These are phyloP conservation scores for Aspergillus conjunctus DNA, from an alignment of 495 filamentous ascomycete species.

Conservation along the genomic window DNA sequence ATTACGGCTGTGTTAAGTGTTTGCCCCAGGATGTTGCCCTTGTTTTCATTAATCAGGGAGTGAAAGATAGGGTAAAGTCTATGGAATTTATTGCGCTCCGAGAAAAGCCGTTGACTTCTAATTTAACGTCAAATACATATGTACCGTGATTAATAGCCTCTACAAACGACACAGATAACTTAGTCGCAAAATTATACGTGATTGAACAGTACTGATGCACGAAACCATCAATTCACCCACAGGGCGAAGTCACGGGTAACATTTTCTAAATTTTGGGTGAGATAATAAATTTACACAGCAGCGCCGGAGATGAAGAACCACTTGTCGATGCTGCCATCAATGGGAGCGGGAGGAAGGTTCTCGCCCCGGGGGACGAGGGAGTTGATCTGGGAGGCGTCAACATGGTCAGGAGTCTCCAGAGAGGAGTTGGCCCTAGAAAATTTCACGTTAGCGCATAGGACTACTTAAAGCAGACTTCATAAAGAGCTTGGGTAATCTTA, in stretches of 20 bases:
- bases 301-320: constrained; percentile 99
- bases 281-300: constrained; percentile 63
- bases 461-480: not conserved
- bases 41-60: no score
- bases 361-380: constrained; percentile 66
- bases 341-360: constrained; percentile 79
- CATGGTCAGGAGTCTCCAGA: constrained; percentile 64
- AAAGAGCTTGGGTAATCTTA: constrained; percentile 52
- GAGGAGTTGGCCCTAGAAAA: constrained; percentile 73
- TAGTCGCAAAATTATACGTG: not conserved
- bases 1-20: no score
- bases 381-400: constrained; percentile 63
- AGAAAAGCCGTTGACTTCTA: not conserved
- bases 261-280: constrained; percentile 28
- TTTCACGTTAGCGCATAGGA: not conserved
- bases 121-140: no score
- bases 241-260: constrained; percentile 11
- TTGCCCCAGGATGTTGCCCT: no score
- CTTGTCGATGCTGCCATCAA: constrained; percentile 98
- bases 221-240: constrained; percentile 12
- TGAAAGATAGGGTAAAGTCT: no score
- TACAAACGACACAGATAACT: no score
- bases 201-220: not conserved
- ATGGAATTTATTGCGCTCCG: not conserved
- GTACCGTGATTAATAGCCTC: no score